These are phyloP conservation scores for Xylaria sp. DNA, from an alignment of 2,329 filamentous ascomycete species.

Conservation along the genomic window DNA sequence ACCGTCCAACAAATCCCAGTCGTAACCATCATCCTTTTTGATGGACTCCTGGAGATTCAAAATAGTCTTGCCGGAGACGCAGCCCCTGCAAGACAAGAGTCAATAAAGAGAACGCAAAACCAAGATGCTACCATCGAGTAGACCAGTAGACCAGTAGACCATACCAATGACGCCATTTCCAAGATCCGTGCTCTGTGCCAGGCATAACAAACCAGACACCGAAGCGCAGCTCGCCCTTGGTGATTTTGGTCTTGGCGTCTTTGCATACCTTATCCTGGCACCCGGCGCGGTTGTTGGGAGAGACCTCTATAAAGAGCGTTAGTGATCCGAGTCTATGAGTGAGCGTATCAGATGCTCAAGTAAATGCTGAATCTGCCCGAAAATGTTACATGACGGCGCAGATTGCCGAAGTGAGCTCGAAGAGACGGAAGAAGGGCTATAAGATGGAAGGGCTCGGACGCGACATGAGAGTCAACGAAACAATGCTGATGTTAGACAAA, in stretches of 20 bases:
- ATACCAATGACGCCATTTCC: constrained; percentile 89
- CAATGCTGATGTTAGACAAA: not conserved
- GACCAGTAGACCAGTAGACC: constrained; percentile 54
- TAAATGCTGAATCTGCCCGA: not conserved
- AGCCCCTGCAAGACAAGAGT: constrained; percentile 72
- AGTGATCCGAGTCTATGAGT: constrained; percentile 34
- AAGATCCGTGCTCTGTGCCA: constrained; percentile 66
- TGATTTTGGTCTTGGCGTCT: constrained; percentile 73
- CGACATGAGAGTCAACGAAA: constrained; percentile 7
- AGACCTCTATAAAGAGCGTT: constrained; percentile 67
- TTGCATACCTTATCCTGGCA: constrained; percentile 83
- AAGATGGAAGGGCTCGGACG: constrained; percentile 13
- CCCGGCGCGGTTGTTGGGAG: constrained; percentile 75
- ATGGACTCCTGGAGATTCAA: constrained; percentile 70
- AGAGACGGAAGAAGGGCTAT: constrained; percentile 1
- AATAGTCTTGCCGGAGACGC: constrained; percentile 81
- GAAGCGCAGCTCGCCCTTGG: constrained; percentile 81
- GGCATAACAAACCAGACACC: constrained; percentile 75
- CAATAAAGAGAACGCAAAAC: constrained; percentile 7
- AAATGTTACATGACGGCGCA: not conserved
- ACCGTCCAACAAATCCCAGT: constrained; percentile 79
- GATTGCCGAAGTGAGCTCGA: not conserved
- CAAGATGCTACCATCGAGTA: not conserved
- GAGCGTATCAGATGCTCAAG: not conserved
- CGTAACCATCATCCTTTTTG: constrained; percentile 59